Percentiles rank a stretch among this genome's conserved stretches.
phyloP scores from a whole-genome alignment of 768 basidiomycete species.

The Gloeostereum incarnatum region DNA sequence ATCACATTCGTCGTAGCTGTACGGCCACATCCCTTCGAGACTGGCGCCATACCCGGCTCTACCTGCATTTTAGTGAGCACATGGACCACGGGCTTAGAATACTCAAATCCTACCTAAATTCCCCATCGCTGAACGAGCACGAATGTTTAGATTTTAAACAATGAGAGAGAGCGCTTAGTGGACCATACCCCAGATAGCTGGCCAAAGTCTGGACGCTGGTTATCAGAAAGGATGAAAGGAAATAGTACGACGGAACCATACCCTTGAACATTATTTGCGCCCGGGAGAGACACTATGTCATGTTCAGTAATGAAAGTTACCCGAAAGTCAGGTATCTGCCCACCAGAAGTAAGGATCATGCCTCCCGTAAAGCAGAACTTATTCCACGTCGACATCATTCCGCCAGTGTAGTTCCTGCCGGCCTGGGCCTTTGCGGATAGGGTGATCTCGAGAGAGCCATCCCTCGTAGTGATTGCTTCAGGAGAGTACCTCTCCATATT shows the following conservation, averaged over 20 bases:
- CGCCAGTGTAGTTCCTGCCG: conserved; percentile 32
- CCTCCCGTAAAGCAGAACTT: conserved; percentile 38
- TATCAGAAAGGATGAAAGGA: no score
- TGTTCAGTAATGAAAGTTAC: no score
- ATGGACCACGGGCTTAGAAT: neutral
- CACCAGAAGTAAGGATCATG: conserved; percentile 19
- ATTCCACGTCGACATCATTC: conserved; percentile 22
- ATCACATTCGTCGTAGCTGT: conserved; percentile 48
- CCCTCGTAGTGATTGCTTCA: conserved; percentile 33
- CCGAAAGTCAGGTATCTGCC: no score
- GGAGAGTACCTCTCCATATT: conserved; percentile 56
- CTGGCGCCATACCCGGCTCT: conserved; percentile 31
- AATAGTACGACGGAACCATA: no score
- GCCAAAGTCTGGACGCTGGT: no score
- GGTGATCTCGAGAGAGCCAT: conserved; percentile 40
- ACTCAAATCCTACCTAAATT: conserved; percentile 15
- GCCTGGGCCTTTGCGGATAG: conserved; percentile 33
- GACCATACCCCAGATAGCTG: conserved; percentile 37
- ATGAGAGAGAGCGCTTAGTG: no score
- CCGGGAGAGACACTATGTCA: neutral
- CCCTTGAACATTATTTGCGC: neutral
- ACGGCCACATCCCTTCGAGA: conserved; percentile 39
- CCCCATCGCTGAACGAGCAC: no score
- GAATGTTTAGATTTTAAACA: no score
- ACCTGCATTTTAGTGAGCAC: neutral